Base-by-base conservation (phyloP, 148 eudicot genomes). In the Cornus suecica region DNA sequence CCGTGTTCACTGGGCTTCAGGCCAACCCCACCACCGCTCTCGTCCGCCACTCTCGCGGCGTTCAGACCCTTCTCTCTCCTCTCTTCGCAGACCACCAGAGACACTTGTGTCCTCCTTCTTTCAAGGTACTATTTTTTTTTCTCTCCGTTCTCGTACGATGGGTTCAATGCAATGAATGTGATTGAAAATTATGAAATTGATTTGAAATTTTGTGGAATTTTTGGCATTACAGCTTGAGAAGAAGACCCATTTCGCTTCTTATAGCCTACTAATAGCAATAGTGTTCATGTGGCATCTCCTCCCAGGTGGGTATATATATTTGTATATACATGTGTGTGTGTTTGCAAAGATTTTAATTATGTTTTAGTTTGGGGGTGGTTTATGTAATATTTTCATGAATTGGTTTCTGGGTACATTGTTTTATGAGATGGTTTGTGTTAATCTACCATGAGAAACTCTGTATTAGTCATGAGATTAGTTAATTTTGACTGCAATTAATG, bases 241-340 rank as follows among this genome's bases (percentile, higher is more conserved):
- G 79, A 85, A 61, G 69, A 29, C 69, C 2, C 42, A 74, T 20
- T 69, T 62, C 31, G 75, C 77, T 31, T 15, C 76, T 65, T 25
- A 26, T 71, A 52, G 58, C 5, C 34, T 25, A 14, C 2, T 51
- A 28, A 27, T 45, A 41, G 51, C 56, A 68, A 24, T 63, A 73
- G 37, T 68, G 74, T 51, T 18, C 73, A 34, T 30, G 70, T 74
- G 15, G 29, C 66, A 25, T 9, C 56, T 11, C 56, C 52, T n/a
- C 58, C 48, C 18, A 84, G 84, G 84, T 87, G 81, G 30, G 74
- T 69, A 64, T n/a, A n/a, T n/a, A n/a, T n/a, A n/a, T n/a, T n/a
- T n/a, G n/a, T n/a, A n/a, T n/a, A n/a, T n/a, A n/a, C n/a, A n/a
- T n/a, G n/a, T 60, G 30, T 37, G 2, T 58, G 8, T 52, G 20